Percentiles rank a stretch among this genome's conserved stretches.
Evolutionary conservation across 75 land plant genomes (phyloP).

Genomic region (Picea sitchensis): DNA sequence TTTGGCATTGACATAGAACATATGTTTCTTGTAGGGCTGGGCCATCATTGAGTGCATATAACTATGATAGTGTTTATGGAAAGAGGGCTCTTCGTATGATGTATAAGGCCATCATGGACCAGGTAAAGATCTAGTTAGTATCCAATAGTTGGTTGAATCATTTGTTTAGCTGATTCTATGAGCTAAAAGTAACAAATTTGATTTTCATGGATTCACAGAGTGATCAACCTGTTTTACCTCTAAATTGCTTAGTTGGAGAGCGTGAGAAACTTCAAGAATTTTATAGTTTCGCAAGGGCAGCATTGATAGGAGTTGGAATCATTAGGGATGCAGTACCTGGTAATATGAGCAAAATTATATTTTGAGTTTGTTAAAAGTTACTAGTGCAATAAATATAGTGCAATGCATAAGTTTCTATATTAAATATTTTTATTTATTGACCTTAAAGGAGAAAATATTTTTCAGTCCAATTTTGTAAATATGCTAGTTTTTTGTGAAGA

Average conservation of each 20-base stretch:
- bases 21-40: slow-evolving; percentile 60
- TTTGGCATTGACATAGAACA: background rate
- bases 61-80: slow-evolving; percentile 90
- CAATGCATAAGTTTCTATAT: too few relatives aligned
- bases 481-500: too few relatives aligned
- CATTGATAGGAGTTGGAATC: slow-evolving; percentile 85
- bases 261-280: slow-evolving; percentile 53
- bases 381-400: background rate
- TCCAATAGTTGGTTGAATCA: too few relatives aligned
- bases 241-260: slow-evolving; percentile 70
- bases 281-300: slow-evolving; percentile 61
- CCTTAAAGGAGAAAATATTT: too few relatives aligned
- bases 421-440: too few relatives aligned
- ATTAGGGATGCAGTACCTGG: slow-evolving; percentile 72
- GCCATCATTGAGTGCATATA: slow-evolving; percentile 85
- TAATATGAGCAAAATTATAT: slow-evolving; percentile 13
- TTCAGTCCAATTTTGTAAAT: too few relatives aligned
- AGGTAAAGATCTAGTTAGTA: slow-evolving; percentile 32
- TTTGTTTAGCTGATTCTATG: background rate
- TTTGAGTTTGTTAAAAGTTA: background rate
- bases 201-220: slow-evolving; percentile 37
- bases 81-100: slow-evolving; percentile 71
- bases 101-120: slow-evolving; percentile 86
- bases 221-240: slow-evolving; percentile 66
- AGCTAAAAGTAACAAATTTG: background rate